A percentile compares a stretch with the other conserved stretches of the same genome.
phyloP scores from a whole-genome alignment of 768 basidiomycete genomes.

The Clitopilus passeckerianus region DNA sequence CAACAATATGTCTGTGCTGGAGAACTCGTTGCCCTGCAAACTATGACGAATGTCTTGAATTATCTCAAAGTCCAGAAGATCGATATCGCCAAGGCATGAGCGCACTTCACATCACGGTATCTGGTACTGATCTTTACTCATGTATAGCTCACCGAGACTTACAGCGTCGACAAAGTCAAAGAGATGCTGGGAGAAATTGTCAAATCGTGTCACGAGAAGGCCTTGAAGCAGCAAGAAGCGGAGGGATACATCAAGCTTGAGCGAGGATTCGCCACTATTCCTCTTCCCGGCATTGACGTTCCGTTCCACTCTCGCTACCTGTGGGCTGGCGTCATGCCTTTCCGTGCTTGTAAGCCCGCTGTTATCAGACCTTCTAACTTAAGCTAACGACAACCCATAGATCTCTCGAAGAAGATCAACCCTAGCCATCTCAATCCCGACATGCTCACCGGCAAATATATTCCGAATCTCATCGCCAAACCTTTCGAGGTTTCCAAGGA shows the following conservation, averaged over 20 bases:
- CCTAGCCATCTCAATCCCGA: constrained; percentile 88
- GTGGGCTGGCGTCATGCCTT: constrained; percentile 97
- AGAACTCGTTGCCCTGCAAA: constrained; percentile 88
- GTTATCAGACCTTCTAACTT: neutral
- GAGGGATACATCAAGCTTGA: constrained; percentile 93
- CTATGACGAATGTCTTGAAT: constrained; percentile 94
- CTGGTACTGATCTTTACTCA: constrained; percentile 6
- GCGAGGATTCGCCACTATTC: constrained; percentile 94
- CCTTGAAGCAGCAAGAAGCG: constrained; percentile 70
- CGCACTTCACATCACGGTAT: neutral
- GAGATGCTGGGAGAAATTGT: constrained; percentile 95
- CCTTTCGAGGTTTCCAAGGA: constrained; percentile 80
- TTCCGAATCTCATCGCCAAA: constrained; percentile 92
- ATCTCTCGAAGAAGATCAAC: constrained; percentile 98
- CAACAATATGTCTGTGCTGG: constrained; percentile 99
- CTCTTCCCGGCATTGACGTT: constrained; percentile 95
- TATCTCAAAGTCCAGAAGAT: constrained; percentile 96
- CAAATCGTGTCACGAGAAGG: constrained; percentile 70
- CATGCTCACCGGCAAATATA: constrained; percentile 91
- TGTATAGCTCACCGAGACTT: constrained; percentile 76
- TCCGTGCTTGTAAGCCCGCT: constrained; percentile 79
- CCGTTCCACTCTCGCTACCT: constrained; percentile 99
- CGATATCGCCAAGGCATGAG: constrained; percentile 76
- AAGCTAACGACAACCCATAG: constrained; percentile 28
- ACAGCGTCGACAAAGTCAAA: constrained; percentile 89